phyloP scores from a whole-genome alignment of 208 protist species.

The Lotmaria passim region DNA sequence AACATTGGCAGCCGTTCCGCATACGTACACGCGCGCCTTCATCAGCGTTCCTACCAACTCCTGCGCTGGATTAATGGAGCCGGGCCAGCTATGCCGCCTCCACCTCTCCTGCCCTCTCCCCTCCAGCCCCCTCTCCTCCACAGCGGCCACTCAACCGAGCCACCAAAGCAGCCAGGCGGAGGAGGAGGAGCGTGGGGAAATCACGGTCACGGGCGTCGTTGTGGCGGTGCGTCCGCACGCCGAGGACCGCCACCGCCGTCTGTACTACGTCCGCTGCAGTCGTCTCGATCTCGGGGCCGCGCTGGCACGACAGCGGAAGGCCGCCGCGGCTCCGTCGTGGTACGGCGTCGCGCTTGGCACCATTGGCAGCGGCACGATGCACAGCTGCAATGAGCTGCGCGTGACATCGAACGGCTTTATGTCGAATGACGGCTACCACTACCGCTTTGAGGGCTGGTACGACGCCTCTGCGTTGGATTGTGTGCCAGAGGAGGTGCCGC shows the following conservation, averaged over 20 bases:
- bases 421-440: slow-evolving; percentile 64
- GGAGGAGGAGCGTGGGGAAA: too few relatives aligned
- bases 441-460: slow-evolving; percentile 80
- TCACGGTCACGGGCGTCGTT: slow-evolving; percentile 46
- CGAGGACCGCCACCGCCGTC: slow-evolving; percentile 41
- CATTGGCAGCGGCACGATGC: slow-evolving; percentile 27
- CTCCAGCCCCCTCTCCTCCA: neutral
- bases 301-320: slow-evolving; percentile 19
- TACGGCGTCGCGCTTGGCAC: slow-evolving; percentile 18
- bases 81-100: slow-evolving; percentile 46
- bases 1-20: too few relatives aligned
- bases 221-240: slow-evolving; percentile 52
- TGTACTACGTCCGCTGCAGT: slow-evolving; percentile 62
- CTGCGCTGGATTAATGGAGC: too few relatives aligned
- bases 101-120: slow-evolving; percentile 6
- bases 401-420: slow-evolving; percentile 31
- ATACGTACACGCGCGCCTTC: too few relatives aligned
- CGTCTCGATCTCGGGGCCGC: slow-evolving; percentile 44
- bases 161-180: neutral
- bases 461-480: slow-evolving; percentile 23
- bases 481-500: neutral
- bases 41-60: too few relatives aligned
- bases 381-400: slow-evolving; percentile 38
- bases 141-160: neutral
- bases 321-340: slow-evolving; percentile 27